Percentiles rank a stretch among this genome's conserved stretches.
Conservation (phyloP, 2,329 filamentous ascomycete species). For the Colletotrichum sp. region DNA sequence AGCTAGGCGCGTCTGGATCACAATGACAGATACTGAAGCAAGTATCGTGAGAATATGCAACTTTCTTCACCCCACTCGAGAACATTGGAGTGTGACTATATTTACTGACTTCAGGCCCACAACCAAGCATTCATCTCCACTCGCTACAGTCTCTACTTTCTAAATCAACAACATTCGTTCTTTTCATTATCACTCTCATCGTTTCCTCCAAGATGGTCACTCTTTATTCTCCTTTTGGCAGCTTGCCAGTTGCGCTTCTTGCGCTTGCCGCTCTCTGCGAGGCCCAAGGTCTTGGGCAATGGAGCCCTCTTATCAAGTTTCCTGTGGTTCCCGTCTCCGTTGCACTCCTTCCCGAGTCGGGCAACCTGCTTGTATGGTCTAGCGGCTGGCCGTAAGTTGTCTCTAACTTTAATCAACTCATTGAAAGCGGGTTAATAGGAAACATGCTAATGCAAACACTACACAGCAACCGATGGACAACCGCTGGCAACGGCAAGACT, state of each 20-base stretch:
- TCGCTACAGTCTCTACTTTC: neutral
- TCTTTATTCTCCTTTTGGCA: neutral
- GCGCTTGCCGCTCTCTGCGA: neutral
- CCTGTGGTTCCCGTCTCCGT: slow-evolving; percentile 38
- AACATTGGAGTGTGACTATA: neutral
- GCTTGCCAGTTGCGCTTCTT: neutral
- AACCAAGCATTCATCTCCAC: fast-evolving
- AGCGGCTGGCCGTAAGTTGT: slow-evolving; percentile 3
- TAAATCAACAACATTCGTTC: neutral
- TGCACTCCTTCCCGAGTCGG: slow-evolving; percentile 7
- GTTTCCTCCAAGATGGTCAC: neutral
- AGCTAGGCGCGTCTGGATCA: neutral
- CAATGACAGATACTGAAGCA: neutral
- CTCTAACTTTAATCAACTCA: neutral
- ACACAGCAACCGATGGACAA: slow-evolving; percentile 23
- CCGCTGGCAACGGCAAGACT: slow-evolving; percentile 6
- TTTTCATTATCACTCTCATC: neutral
- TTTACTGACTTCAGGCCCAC: neutral
- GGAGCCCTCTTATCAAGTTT: slow-evolving; percentile 38
- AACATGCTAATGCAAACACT: neutral
- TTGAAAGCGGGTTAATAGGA: neutral
- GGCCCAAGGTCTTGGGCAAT: slow-evolving; percentile 27
- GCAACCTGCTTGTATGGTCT: slow-evolving; percentile 4
- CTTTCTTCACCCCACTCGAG: neutral
- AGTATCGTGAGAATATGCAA: neutral